These are phyloP conservation scores for Phyllosticta citrichinensis DNA, from an alignment of 2,329 filamentous ascomycete species.

Conservation along the genomic window DNA sequence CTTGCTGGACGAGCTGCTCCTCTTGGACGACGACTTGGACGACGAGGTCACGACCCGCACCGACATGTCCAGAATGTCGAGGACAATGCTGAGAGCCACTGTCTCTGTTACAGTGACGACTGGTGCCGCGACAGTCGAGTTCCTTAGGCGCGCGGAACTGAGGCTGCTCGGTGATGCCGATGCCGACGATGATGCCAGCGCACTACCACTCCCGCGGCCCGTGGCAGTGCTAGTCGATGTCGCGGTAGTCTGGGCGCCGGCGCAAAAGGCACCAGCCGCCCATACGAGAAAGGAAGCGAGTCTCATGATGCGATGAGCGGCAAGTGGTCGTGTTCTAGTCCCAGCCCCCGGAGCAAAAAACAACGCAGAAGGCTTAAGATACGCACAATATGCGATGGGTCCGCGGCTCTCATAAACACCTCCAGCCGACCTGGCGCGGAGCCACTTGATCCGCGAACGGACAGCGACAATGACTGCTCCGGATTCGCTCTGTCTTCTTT, in stretches of 20 bases:
- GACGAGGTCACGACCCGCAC: not conserved
- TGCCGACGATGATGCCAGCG: not conserved
- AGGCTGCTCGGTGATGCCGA: not conserved
- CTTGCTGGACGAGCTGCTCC: not conserved
- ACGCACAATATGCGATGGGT: not conserved
- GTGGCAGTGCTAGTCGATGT: not conserved
- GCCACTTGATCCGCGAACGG: not conserved
- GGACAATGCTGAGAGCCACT: conserved; percentile 5
- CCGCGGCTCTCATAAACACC: not conserved
- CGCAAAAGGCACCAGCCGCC: not conserved
- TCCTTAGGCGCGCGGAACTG: not conserved
- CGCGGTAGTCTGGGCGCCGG: not conserved
- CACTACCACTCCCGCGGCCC: not conserved
- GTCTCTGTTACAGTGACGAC: conserved; percentile 5
- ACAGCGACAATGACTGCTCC: not conserved
- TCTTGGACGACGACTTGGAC: not conserved
- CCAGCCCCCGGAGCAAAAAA: not conserved
- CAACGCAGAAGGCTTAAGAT: not conserved
- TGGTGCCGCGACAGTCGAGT: not conserved
- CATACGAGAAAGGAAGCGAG: not conserved
- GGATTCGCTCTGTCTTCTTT: not conserved
- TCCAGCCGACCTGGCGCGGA: not conserved
- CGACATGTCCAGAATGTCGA: conserved; percentile 6
- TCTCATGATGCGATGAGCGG: not conserved
- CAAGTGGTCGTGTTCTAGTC: not conserved